Conservation (phyloP, 257 asterid genomes). For the Craterostigma plantagineum region DNA sequence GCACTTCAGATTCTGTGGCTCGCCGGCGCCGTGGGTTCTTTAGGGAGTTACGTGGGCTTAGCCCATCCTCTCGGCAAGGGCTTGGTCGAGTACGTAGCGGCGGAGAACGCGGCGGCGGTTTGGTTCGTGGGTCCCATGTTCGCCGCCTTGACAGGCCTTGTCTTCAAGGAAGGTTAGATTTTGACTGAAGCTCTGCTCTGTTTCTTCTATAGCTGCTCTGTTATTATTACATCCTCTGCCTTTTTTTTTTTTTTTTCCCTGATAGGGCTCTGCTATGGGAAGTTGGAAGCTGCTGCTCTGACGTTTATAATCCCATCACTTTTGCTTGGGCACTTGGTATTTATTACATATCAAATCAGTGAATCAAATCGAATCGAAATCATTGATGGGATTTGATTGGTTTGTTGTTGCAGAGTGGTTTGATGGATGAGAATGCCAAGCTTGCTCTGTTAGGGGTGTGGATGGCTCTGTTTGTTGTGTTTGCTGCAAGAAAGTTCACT, state of each 20-base stretch:
- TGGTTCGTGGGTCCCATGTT: conserved; percentile 92
- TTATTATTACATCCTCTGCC: too few species aligned
- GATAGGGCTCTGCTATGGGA: conserved; percentile 75
- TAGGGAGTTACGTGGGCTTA: conserved; percentile 29
- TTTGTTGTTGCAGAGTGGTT: conserved; percentile 61
- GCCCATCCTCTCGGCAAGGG: conserved; percentile 54
- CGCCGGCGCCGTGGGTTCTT: conserved; percentile 55
- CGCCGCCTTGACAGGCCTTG: conserved; percentile 82
- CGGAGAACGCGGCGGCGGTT: conserved; percentile 45
- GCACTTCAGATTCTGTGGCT: conserved; percentile 33
- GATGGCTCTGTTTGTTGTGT: conserved; percentile 65
- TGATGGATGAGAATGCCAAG: conserved; percentile 71
- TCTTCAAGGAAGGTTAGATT: conserved; percentile 80
- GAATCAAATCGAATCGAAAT: too few species aligned
- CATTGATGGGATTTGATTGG: too few species aligned
- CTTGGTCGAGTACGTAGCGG: conserved; percentile 60
- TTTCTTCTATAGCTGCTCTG: too few species aligned
- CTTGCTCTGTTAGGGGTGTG: conserved; percentile 45
- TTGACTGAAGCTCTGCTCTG: too few species aligned
- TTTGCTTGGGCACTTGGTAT: too few species aligned
- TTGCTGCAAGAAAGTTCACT: conserved; percentile 86
- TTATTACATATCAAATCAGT: too few species aligned
- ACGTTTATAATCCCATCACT: too few species aligned
- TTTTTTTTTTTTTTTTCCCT: too few species aligned
- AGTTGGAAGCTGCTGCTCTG: conserved; percentile 89